Evolutionary conservation across 192 early-diverging fungal genomes (phyloP), one percentile per base, ranked within the genome.

Genomic region (Chytriomyces hyalinus): DNA sequence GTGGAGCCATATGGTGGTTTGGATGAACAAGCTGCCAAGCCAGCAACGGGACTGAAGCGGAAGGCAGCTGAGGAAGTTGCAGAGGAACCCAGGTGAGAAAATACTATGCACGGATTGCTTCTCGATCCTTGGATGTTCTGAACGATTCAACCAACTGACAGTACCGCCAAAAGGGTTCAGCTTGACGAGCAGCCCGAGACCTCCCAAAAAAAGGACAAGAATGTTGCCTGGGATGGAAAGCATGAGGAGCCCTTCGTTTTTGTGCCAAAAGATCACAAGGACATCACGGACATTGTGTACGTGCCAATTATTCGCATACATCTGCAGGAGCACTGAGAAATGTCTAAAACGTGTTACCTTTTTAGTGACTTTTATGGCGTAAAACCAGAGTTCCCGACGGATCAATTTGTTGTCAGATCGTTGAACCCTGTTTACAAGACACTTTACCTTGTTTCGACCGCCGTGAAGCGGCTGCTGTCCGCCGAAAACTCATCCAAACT

Each of bases 171-270:
- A 65, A 61, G 67, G 45, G 61, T 70, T n/a, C 70, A 53, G 22
- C 73, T 66, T 45, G 79, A 69, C 45, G 24, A 74, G 20, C 17
- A 57, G 13, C 24, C 26, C 7, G 53, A 60, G 20, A 43, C 57
- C 15, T 67, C 46, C 5, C 49, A 75, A 43, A 63, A 77, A 24
- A 80, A 83, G 76, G 64, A 43, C 11, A 50, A 49, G 22, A 76
- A 22, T 28, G 71, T 61, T 11, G 71, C 26, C 7, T 70, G 80
- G 79, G 61, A 24, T 64, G 84, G 85, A 28, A 76, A 67, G 75
- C 81, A 69, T 28, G 97, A 99, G 82, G 91, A 92, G 65, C 95
- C 96, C 8, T 98, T 98, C 85, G 83, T 94, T 62, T 94, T 97
- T 83, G 70, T 98, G 68, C 78, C 84, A 13, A 73, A 86, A 24